Conservation (phyloP, 2,329 filamentous ascomycete genomes). For the Epicoccum nigrum region DNA sequence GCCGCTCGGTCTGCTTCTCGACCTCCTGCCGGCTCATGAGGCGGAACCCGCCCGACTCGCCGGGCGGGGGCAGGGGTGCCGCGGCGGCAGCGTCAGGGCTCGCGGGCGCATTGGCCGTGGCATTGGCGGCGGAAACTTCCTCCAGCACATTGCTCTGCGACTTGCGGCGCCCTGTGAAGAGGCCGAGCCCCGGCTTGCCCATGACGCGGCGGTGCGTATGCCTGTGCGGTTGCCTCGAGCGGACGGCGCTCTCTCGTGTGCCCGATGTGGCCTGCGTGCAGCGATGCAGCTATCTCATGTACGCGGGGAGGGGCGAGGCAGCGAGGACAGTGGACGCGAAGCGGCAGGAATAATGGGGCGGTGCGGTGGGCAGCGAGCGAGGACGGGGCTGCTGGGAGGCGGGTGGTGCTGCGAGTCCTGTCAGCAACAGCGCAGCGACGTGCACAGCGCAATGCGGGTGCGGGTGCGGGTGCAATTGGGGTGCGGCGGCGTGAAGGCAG, state of each 20-base stretch:
- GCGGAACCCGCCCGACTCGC: constrained; percentile 41
- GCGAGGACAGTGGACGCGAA: not conserved
- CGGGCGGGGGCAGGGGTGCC: constrained; percentile 21
- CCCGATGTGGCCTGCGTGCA: constrained; percentile 27
- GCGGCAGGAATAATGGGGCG: not conserved
- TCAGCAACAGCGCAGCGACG: constrained; percentile 13
- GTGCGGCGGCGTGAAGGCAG: not conserved
- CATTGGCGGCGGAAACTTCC: constrained; percentile 23
- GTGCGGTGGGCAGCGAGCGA: constrained; percentile 7
- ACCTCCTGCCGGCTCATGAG: constrained; percentile 44
- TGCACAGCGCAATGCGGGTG: not conserved
- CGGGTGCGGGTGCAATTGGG: not conserved
- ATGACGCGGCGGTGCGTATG: constrained; percentile 21
- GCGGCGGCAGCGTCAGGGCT: constrained; percentile 27
- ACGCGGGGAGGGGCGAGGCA: constrained; percentile 20
- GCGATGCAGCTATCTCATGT: constrained; percentile 25
- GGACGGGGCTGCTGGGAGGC: not conserved
- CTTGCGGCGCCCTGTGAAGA: constrained; percentile 46
- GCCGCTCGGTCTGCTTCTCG: constrained; percentile 33
- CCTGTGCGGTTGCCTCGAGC: not conserved
- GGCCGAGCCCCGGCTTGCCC: constrained; percentile 41
- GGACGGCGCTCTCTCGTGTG: constrained; percentile 21
- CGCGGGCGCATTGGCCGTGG: constrained; percentile 17
- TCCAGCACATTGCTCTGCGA: constrained; percentile 46
- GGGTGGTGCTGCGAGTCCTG: not conserved